Evolutionary conservation across 768 basidiomycete species (phyloP), one percentile per base, ranked within the genome.

Genomic region (Tylopilus intermedius): DNA sequence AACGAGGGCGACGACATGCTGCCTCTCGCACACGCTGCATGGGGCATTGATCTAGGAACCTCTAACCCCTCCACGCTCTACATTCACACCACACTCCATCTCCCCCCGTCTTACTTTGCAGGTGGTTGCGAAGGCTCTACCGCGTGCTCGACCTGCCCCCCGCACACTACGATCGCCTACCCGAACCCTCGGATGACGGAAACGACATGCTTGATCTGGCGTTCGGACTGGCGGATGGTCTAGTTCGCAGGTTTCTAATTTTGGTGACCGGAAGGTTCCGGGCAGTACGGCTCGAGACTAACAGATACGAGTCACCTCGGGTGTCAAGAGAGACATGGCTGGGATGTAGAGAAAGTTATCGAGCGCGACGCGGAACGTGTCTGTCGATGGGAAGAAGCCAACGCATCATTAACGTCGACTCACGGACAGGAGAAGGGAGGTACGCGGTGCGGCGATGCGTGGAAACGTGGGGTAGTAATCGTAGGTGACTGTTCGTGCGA

Each of bases 151-250:
- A 99, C 95, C 21, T 99, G 95, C 68, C 54, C 32, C 64, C 57
- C 22, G 49, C 92, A 62, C 77, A 84, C 55, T 97, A 94, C 67
- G 90, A 97, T 68, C 67, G 79, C 44, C 78, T 98, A 2, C 87
- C 90, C 1, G 95, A 98, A 64, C 94, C 95, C 4, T 89, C 89
- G 50, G 95, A 98, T 59, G 95, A 99, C 65, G 95, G 98, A 72
- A 99, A 98, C 63, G 94, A 93, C 62, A 94, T 94, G 92, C 80
- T 99, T 37, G 95, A 97, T 69, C 90, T 98, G 79, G 95, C 95
- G 3, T 98, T 97, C 62, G 96, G 92, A 0, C 76, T 98, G 48
- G 94, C 93, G 0, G 95, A 97, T 63, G 24, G 1, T 18, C 18
- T 18, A 18, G 18, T 18, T 1, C 18, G 18, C 18, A 18, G 18